These are phyloP conservation scores for Linaria vulgaris DNA, from an alignment of 257 asterid species.

Conservation along the genomic window DNA sequence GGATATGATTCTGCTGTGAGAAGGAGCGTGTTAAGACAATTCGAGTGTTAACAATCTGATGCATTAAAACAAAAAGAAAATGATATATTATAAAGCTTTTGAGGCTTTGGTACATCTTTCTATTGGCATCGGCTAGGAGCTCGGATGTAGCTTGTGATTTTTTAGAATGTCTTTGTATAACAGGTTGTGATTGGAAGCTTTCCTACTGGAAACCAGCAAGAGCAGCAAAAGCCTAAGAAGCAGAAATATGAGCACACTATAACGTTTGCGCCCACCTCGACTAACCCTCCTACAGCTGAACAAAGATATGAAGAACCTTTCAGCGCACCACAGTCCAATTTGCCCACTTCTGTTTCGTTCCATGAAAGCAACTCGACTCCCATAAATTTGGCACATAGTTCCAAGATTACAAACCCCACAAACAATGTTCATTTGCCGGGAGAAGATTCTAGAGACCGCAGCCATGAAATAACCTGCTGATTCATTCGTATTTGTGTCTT, in stretches of 20 bases:
- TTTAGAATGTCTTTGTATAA: conserved; percentile 26
- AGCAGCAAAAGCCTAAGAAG: conserved; percentile 56
- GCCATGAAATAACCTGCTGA: conserved; percentile 61
- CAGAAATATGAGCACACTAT: conserved; percentile 55
- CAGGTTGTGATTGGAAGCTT: conserved; percentile 87
- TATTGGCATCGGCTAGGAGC: too few species aligned
- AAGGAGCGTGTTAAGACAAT: too few species aligned
- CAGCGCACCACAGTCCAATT: conserved; percentile 37
- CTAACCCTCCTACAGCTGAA: conserved; percentile 38
- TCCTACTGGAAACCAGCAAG: conserved; percentile 49
- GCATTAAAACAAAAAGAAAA: too few species aligned
- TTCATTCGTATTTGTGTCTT: conserved; percentile 19
- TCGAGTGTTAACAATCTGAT: too few species aligned
- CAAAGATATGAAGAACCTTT: conserved; percentile 38
- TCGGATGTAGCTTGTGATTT: too few species aligned
- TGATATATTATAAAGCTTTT: too few species aligned
- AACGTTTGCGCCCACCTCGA: conserved; percentile 39
- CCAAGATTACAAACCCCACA: conserved; percentile 42
- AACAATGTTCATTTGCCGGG: conserved; percentile 41
- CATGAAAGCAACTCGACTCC: conserved; percentile 42
- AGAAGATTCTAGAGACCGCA: conserved; percentile 55
- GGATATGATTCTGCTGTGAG: too few species aligned
- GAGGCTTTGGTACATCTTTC: too few species aligned
- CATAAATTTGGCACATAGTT: conserved; percentile 37
- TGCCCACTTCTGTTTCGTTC: conserved; percentile 47